Percentiles rank a stretch among this genome's conserved stretches.
Evolutionary conservation across 148 eudicot genomes (phyloP).

Genomic region (Vaccinium darrowii): DNA sequence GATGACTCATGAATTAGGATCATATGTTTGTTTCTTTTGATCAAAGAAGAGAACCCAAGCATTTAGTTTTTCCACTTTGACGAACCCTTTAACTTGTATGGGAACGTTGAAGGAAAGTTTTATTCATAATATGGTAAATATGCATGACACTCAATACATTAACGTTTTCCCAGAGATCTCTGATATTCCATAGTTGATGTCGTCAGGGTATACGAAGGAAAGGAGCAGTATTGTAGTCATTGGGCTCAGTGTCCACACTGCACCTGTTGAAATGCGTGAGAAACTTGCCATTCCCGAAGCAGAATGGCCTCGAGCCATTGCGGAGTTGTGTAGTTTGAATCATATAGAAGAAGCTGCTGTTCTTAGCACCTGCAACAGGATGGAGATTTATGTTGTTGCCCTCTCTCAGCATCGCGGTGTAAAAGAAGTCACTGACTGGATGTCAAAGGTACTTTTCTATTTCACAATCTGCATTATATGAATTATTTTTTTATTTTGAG

Average conservation of each 20-base stretch:
- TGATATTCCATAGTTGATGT: conserved; percentile 9
- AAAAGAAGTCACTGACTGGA: conserved; percentile 98
- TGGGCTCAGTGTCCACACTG: conserved; percentile 82
- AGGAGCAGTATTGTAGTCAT: conserved; percentile 90
- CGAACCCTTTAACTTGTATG: not conserved
- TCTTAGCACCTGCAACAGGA: conserved; percentile 89
- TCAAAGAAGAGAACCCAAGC: not conserved
- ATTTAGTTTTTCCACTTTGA: not conserved
- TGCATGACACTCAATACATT: not conserved
- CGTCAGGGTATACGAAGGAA: conserved; percentile 87
- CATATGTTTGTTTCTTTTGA: not conserved
- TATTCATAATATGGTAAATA: not conserved
- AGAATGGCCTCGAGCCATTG: conserved; percentile 94
- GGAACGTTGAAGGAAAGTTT: not conserved
- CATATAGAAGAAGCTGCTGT: conserved; percentile 99
- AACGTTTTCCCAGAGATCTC: not conserved
- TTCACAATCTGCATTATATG: not conserved
- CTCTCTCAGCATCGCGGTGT: conserved; percentile 94
- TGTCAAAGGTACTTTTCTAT: conserved; percentile 69
- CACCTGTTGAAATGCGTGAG: conserved; percentile 93
- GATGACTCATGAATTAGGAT: too few species aligned
- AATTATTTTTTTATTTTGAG: not conserved
- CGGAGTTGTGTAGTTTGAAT: conserved; percentile 79
- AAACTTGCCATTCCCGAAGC: conserved; percentile 99
- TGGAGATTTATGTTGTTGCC: conserved; percentile 98